phyloP scores from a whole-genome alignment of 352 stramenopile genomes.

The Vaucheria bursata region DNA sequence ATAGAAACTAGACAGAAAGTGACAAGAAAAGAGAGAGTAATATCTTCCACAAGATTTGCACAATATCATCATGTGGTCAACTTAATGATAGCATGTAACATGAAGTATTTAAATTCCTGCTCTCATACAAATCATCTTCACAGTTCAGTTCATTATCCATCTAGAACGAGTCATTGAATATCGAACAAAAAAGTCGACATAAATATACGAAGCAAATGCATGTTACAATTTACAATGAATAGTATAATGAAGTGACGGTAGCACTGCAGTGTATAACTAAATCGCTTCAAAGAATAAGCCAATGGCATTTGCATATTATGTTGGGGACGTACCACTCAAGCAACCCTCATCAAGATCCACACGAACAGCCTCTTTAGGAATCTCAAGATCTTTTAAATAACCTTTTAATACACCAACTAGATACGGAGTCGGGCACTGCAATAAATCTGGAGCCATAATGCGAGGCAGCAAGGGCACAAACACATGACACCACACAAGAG shows the following conservation, averaged over 20 bases:
- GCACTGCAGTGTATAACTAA: not conserved
- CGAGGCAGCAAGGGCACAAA: constrained; percentile 42
- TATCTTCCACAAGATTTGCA: too few relatives aligned
- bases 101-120: too few relatives aligned
- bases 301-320: not conserved
- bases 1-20: too few relatives aligned
- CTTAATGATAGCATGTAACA: too few relatives aligned
- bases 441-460: constrained; percentile 33
- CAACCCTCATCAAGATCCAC: not conserved
- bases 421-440: constrained; percentile 45
- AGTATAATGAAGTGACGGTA: not conserved
- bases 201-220: not conserved
- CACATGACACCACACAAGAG: constrained; percentile 42
- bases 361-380: not conserved
- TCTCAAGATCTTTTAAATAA: not conserved
- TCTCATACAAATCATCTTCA: too few relatives aligned
- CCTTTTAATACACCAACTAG: constrained; percentile 12
- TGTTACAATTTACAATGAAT: not conserved
- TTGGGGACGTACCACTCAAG: not conserved
- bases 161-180: not conserved
- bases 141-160: too few relatives aligned
- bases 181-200: not conserved
- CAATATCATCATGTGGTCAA: too few relatives aligned
- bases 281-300: too few relatives aligned
- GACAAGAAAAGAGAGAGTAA: too few relatives aligned